A percentile compares a stretch with the other conserved stretches of the same genome.
These are phyloP conservation scores for Pythium periplocum DNA, from an alignment of 352 stramenopile genomes.

Conservation along the genomic window DNA sequence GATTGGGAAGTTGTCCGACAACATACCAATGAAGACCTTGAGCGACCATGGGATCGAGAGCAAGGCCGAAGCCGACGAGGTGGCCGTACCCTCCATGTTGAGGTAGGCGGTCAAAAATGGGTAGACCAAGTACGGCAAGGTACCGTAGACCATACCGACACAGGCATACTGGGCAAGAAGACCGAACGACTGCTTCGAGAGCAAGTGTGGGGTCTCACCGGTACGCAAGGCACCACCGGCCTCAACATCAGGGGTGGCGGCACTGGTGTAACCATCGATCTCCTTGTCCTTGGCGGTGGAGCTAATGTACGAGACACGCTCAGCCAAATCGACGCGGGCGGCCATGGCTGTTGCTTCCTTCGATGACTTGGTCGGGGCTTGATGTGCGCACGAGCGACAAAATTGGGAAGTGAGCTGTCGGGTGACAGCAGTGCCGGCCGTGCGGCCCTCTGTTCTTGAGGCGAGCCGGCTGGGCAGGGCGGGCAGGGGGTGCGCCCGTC, in stretches of 20 bases:
- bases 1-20: slow-evolving; percentile 33
- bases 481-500: too few relatives aligned
- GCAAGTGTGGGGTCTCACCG: slow-evolving; percentile 15
- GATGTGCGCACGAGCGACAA: neutral
- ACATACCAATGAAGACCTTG: slow-evolving; percentile 32
- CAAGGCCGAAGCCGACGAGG: slow-evolving; percentile 20
- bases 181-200: slow-evolving; percentile 20
- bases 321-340: slow-evolving; percentile 9
- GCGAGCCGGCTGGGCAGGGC: too few relatives aligned
- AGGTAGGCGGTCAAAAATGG: slow-evolving; percentile 27
- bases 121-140: slow-evolving; percentile 21
- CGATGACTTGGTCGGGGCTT: slow-evolving; percentile 9
- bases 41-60: slow-evolving; percentile 30
- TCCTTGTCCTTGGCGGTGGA: slow-evolving; percentile 15
- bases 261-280: slow-evolving; percentile 4
- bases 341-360: too few relatives aligned
- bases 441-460: too few relatives aligned
- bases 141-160: slow-evolving; percentile 25
- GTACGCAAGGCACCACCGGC: slow-evolving; percentile 15
- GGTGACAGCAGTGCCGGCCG: neutral
- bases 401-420: slow-evolving; percentile 9
- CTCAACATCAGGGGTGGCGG: slow-evolving; percentile 8
- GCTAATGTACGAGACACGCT: slow-evolving; percentile 20
- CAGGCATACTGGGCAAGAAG: slow-evolving; percentile 27
- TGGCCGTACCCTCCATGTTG: slow-evolving; percentile 24